These are phyloP conservation scores for Chenopodium album DNA, from an alignment of 148 eudicot genomes.

Conservation along the genomic window DNA sequence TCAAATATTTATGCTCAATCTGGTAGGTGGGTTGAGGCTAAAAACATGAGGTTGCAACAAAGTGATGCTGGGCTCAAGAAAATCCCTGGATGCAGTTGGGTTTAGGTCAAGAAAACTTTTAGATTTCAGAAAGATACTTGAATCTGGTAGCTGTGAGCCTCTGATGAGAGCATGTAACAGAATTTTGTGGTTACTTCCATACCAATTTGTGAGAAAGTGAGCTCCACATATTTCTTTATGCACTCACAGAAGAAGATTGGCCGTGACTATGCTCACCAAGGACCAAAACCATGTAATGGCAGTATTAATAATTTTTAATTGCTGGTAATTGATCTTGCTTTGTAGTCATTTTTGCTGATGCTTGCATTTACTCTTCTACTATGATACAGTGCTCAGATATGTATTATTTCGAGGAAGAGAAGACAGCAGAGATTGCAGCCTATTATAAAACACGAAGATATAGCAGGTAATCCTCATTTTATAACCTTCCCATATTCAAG, in stretches of 20 bases:
- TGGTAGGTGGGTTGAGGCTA: slow-evolving; percentile 63
- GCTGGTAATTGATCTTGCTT: not conserved
- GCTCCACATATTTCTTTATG: not conserved
- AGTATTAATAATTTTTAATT: too few species aligned
- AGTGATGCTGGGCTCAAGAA: slow-evolving; percentile 50
- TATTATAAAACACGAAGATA: not conserved
- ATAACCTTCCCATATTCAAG: not conserved
- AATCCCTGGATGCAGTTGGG: slow-evolving; percentile 72
- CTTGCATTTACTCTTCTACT: not conserved
- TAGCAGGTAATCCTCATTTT: not conserved
- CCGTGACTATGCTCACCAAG: not conserved
- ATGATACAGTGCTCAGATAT: not conserved
- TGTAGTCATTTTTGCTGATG: not conserved
- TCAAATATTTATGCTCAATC: slow-evolving; percentile 65
- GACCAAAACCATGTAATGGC: not conserved
- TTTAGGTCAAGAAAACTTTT: slow-evolving; percentile 20
- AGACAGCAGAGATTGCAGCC: slow-evolving; percentile 1
- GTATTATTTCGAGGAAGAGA: not conserved
- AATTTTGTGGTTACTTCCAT: not conserved
- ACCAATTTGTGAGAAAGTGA: not conserved
- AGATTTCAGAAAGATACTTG: not conserved
- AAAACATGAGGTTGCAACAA: slow-evolving; percentile 43
- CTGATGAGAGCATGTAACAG: slow-evolving; percentile 2
- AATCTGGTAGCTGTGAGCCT: not conserved
- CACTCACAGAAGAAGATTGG: not conserved